These are phyloP conservation scores for Aureobasidium sp. DNA, from an alignment of 2,329 filamentous ascomycete genomes.

Conservation along the genomic window DNA sequence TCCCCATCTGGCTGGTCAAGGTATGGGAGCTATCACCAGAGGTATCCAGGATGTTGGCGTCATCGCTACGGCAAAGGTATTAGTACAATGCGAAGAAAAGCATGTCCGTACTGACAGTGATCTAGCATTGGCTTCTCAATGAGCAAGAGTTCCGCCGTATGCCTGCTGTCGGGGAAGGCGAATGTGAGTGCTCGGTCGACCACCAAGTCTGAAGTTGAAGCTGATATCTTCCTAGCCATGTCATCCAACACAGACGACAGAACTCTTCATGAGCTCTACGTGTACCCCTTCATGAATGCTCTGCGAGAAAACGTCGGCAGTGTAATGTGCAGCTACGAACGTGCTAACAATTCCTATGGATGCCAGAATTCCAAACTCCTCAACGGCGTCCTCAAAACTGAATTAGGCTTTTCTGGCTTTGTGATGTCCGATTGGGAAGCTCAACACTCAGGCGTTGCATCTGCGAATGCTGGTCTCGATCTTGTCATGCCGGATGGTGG, in stretches of 20 bases:
- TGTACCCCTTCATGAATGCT: conserved; percentile 28
- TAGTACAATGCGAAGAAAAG: background rate
- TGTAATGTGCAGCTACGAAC: conserved; percentile 30
- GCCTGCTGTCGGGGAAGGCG: conserved; percentile 23
- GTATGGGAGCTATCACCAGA: conserved; percentile 44
- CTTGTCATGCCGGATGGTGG: conserved; percentile 54
- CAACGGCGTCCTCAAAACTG: conserved; percentile 64
- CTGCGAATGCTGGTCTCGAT: conserved; percentile 55
- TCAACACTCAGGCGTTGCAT: conserved; percentile 52
- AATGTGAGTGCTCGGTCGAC: background rate
- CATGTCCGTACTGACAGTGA: conserved; percentile 32
- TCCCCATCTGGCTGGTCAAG: conserved; percentile 55
- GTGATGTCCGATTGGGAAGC: conserved; percentile 62
- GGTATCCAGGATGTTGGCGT: conserved; percentile 51
- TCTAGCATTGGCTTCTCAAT: conserved; percentile 23
- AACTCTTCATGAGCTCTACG: conserved; percentile 24
- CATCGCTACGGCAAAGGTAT: conserved; percentile 43
- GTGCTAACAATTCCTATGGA: conserved; percentile 57
- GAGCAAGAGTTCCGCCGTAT: conserved; percentile 18
- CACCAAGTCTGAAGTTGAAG: no score
- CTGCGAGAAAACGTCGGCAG: conserved; percentile 24
- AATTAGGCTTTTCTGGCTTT: conserved; percentile 65
- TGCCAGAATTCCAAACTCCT: conserved; percentile 56
- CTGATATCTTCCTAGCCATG: conserved; percentile 14
- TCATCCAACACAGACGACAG: conserved; percentile 25